A percentile compares a stretch with the other conserved stretches of the same genome.
Evolutionary conservation across 768 basidiomycete species (phyloP).

Genomic region (Pulveroboletus sp.): DNA sequence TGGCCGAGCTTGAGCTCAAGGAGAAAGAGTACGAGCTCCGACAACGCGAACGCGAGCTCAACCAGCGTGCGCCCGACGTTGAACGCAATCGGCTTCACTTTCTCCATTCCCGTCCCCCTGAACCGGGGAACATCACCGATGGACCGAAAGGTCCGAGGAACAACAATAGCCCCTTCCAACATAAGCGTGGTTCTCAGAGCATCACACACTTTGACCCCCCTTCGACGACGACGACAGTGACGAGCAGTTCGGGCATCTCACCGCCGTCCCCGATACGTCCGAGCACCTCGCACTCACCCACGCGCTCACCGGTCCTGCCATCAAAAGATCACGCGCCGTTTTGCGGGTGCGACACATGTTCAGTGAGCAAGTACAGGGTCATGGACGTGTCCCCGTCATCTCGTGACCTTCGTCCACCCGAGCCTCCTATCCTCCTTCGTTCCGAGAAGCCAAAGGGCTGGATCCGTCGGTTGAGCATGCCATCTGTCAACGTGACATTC

Average conservation of each 20-base stretch:
- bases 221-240: conserved; percentile 9
- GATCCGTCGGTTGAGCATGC: conserved; percentile 78
- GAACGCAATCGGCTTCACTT: conserved; percentile 50
- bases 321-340: conserved; percentile 50
- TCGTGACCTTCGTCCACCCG: conserved; percentile 38
- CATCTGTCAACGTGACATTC: conserved; percentile 56
- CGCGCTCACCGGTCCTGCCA: conserved; percentile 24
- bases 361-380: conserved; percentile 49
- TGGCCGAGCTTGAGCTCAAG: conserved; percentile 47
- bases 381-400: conserved; percentile 24
- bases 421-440: conserved; percentile 42
- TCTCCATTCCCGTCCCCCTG: conserved; percentile 32
- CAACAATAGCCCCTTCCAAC: conserved; percentile 16
- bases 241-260: conserved; percentile 7
- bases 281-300: conserved; percentile 27
- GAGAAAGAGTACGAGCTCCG: conserved; percentile 52
- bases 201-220: conserved; percentile 25
- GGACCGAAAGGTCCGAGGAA: conserved; percentile 25
- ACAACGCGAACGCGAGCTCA: conserved; percentile 51
- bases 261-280: conserved; percentile 7
- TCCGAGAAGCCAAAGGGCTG: conserved; percentile 62
- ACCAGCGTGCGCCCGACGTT: conserved; percentile 49
- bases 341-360: conserved; percentile 65
- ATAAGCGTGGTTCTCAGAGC: conserved; percentile 30
- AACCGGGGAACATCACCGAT: conserved; percentile 26